Percentiles rank a stretch among this genome's conserved stretches.
phyloP scores from a whole-genome alignment of 1,139 yeast genomes.

The Candida sanyaensis region DNA sequence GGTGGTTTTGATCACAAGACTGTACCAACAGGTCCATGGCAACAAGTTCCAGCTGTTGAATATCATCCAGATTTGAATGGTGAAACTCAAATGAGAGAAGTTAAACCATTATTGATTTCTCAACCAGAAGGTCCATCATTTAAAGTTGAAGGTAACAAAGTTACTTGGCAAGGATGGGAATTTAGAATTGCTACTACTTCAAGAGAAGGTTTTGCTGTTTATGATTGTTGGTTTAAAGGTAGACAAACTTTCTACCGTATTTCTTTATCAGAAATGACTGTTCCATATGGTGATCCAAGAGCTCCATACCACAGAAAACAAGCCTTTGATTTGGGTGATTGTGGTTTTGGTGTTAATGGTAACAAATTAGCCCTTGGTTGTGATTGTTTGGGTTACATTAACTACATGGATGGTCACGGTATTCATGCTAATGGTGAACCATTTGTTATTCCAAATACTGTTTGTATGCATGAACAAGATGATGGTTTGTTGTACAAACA shows the following conservation, averaged over 20 bases:
- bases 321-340: constrained; percentile 87
- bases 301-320: constrained; percentile 84
- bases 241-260: constrained; percentile 79
- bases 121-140: constrained; percentile 92
- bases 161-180: constrained; percentile 90
- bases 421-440: constrained; percentile 68
- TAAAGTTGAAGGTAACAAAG: constrained; percentile 59
- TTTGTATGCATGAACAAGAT: constrained; percentile 92
- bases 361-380: constrained; percentile 79
- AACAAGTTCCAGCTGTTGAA: constrained; percentile 61
- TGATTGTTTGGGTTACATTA: constrained; percentile 86
- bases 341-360: constrained; percentile 84
- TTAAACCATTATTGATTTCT: constrained; percentile 72
- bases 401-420: constrained; percentile 71
- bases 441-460: constrained; percentile 64
- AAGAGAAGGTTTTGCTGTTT: constrained; percentile 83
- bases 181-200: constrained; percentile 73
- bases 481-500: constrained; percentile 76
- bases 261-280: constrained; percentile 84
- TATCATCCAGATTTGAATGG: constrained; percentile 76
- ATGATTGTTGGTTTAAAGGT: constrained; percentile 79
- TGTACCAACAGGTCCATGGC: constrained; percentile 62
- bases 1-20: constrained; percentile 67
- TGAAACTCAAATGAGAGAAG: constrained; percentile 52
- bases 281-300: constrained; percentile 79